Evolutionary conservation across 495 filamentous ascomycete genomes (phyloP), one percentile per base, ranked within the genome.

Genomic region (Bathelium albidoporum): DNA sequence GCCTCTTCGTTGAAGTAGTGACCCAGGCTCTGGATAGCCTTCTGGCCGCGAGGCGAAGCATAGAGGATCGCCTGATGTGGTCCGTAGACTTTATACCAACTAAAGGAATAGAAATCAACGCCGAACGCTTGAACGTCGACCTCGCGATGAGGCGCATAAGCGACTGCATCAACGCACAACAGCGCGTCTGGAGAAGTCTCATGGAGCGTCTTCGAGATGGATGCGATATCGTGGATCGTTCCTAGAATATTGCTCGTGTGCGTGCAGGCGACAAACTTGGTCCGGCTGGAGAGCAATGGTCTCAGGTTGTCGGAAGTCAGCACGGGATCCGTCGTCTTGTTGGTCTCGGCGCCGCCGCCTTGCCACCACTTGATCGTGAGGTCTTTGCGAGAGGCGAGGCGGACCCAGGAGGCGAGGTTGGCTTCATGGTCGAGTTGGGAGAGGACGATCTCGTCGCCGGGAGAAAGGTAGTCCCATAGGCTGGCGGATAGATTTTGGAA

Each of bases 101-200:
- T 83, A 66, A 89, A 86, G n/a, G 82, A 77, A 69, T 90, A 91
- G 69, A 89, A 82, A 68, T 90, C 88, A 0, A 87, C 87, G 0
- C 80, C 87, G 3, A 90, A 75, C 1, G 69, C 82, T 60, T 76
- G 75, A 18, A 90, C 85, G 70, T 92, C 85, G 31, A 90, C 74
- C 32, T 72, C 74, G 32, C 88, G 75, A 66, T 92, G 89, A 2
- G 88, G 87, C 16, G 87, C 87, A 64, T 82, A 85, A 31, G 85
- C 85, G 0, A 90, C 88, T 1, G 80, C 88, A 73, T 90, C 82
- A 0, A 83, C 81, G 60, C 74, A 76, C 2, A 80, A 69, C 29
- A 80, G 66, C 12, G 82, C 80, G 58, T 79, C 69, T 5, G 74
- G 80, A 12, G 16, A 36, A 31, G 77, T 64, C 5, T 66, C 68